These are phyloP conservation scores for Tritrichomonas musculus DNA, from an alignment of 208 protist genomes.

Conservation along the genomic window DNA sequence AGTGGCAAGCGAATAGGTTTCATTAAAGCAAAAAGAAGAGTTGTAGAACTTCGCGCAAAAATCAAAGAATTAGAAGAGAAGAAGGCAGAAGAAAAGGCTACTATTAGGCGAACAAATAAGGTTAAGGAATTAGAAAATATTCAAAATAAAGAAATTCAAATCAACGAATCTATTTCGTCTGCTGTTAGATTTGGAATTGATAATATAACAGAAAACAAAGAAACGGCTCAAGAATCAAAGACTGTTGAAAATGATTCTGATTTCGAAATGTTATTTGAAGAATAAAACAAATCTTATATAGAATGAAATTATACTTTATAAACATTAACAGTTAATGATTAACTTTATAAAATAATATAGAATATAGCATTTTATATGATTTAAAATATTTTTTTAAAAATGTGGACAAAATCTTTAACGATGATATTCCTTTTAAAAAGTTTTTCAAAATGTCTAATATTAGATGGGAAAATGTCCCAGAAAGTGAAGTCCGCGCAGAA, in stretches of 20 bases:
- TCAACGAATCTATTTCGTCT: not conserved
- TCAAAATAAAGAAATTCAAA: not conserved
- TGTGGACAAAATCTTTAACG: too few relatives aligned
- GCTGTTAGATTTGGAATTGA: not conserved
- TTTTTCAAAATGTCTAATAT: not conserved
- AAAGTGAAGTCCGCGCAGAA: not conserved
- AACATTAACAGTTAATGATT: too few relatives aligned
- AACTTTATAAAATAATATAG: too few relatives aligned
- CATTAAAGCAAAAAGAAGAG: not conserved
- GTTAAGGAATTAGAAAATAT: not conserved
- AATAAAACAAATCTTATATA: too few relatives aligned
- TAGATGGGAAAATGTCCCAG: constrained; percentile 25
- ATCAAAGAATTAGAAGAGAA: not conserved
- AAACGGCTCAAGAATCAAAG: not conserved
- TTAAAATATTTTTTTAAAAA: too few relatives aligned
- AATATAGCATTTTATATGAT: too few relatives aligned
- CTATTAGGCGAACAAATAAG: not conserved
- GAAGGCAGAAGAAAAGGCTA: not conserved
- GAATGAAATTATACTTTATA: too few relatives aligned
- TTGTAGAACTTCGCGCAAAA: not conserved
- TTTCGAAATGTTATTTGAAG: too few relatives aligned
- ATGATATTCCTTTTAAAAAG: too few relatives aligned
- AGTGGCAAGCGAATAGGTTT: not conserved
- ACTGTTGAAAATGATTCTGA: too few relatives aligned
- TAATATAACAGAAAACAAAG: not conserved